Base-by-base conservation (phyloP, 768 basidiomycete genomes). In the Tubosaeta sp. region DNA sequence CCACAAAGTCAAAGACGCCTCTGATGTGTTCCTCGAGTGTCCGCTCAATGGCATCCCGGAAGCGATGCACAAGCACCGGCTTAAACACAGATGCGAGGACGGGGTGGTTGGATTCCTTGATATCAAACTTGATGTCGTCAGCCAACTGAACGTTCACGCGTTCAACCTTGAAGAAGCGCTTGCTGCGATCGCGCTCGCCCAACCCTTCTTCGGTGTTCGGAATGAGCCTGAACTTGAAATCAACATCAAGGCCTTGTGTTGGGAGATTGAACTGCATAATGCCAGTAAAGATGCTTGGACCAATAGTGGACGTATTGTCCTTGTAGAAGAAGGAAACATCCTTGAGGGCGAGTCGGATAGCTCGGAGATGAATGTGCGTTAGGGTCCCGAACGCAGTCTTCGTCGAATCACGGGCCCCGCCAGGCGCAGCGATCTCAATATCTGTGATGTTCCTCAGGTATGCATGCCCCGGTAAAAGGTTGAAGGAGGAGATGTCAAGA, bases 251-350 rank as follows among this genome's bases (percentile, higher is more conserved):
- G 29, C 86, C 87, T 53, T 85, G 78, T 3, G 77, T 75, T 0
- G 87, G 86, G 8, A 89, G 75, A 11, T 70, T 76, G 51, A 88
- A 75, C 35, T 75, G 79, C 43, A 87, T 70, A 32, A 87, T 72
- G 0, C 87, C 87, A 1, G 77, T 82, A 65, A 80, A 81, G 46
- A 83, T 78, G 46, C 67, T 69, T 0, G 84, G 84, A 0, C 79
- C 76, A 39, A 86, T 51, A 4, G 73, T 68, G 4, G 80, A 71
- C 2, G 66, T 70, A 59, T 85, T 82, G 67, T 89, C 86, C 34
- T 76, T 77, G 67, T 85, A 88, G 67, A 78, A 88, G 72, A 89
- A 89, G 1, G 86, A 87, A 0, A 89, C 78, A 31, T 88, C 81
- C 53, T 75, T 70, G 42, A 88, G 76, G 9, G 71, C 61, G 29